phyloP scores from a whole-genome alignment of 1,139 yeast genomes.

The Suhomyces coccinellae region DNA sequence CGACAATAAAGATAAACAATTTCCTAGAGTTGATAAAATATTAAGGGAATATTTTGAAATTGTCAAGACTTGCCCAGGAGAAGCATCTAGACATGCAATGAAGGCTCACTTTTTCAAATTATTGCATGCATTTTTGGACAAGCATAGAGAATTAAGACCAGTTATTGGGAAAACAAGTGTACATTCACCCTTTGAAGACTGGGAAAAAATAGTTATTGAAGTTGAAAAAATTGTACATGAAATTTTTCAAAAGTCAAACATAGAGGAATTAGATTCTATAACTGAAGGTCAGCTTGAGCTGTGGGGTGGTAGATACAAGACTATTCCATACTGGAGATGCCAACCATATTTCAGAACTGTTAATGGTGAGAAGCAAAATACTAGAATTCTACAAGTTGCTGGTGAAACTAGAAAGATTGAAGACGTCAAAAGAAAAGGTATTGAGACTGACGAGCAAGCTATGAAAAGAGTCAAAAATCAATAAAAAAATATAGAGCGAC shows the following conservation, averaged over 20 bases:
- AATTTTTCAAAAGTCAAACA: conserved; percentile 48
- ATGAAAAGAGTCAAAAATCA: neutral
- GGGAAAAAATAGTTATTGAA: conserved; percentile 67
- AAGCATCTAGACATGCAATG: conserved; percentile 80
- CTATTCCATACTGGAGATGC: conserved; percentile 94
- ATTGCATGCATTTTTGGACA: conserved; percentile 72
- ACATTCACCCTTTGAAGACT: conserved; percentile 50
- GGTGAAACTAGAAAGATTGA: conserved; percentile 10
- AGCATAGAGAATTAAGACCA: conserved; percentile 76
- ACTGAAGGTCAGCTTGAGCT: conserved; percentile 39
- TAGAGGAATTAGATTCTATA: conserved; percentile 51
- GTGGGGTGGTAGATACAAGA: conserved; percentile 83
- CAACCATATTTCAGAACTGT: conserved; percentile 93
- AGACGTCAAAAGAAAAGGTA: neutral
- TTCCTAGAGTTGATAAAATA: conserved; percentile 82
- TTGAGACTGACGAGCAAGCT: neutral
- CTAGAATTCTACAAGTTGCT: conserved; percentile 43
- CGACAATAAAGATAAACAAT: conserved; percentile 61
- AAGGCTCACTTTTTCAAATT: conserved; percentile 92
- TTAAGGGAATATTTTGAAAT: conserved; percentile 87
- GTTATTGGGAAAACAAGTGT: conserved; percentile 60
- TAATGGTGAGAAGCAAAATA: conserved; percentile 59
- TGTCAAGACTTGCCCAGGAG: conserved; percentile 63
- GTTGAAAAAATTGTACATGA: conserved; percentile 67
- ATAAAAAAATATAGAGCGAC: neutral